Conservation (phyloP, 2,329 filamentous ascomycete species). For the Pochonia chlamydosporia region DNA sequence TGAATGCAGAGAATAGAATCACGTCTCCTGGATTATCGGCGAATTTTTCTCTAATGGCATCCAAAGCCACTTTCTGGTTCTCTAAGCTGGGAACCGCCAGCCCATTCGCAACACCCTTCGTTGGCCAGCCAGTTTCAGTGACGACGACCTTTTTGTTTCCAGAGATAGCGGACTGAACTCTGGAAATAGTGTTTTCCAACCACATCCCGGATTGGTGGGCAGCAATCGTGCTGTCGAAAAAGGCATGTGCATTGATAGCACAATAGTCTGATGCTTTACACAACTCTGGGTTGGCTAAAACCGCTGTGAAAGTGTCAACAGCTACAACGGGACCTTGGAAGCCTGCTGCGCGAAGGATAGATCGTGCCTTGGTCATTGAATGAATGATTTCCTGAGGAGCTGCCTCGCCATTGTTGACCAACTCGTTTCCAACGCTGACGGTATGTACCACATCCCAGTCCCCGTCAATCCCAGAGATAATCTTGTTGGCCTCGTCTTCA, state of each 20-base stretch:
- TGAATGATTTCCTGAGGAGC: constrained; percentile 48
- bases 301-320: constrained; percentile 71
- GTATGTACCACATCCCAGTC: constrained; percentile 68
- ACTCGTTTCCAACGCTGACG: constrained; percentile 75
- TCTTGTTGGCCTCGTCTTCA: constrained; percentile 49
- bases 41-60: constrained; percentile 58
- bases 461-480: constrained; percentile 52
- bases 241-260: constrained; percentile 77
- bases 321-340: constrained; percentile 71
- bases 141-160: constrained; percentile 66
- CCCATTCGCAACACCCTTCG: constrained; percentile 59
- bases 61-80: constrained; percentile 62
- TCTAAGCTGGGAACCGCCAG: constrained; percentile 60
- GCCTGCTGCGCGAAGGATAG: constrained; percentile 52
- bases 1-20: constrained; percentile 73
- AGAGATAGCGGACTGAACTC: constrained; percentile 35
- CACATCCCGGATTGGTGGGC: constrained; percentile 62
- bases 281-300: constrained; percentile 60
- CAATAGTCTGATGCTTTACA: constrained; percentile 73
- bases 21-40: constrained; percentile 42
- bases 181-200: constrained; percentile 49
- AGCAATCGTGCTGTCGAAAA: constrained; percentile 63
- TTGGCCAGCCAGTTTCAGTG: constrained; percentile 83
- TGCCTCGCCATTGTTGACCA: constrained; percentile 59
- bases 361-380: constrained; percentile 53